A percentile compares a stretch with the other conserved stretches of the same genome.
phyloP scores from a whole-genome alignment of 2,329 filamentous ascomycete species.

The Trichoderma aggressivum region DNA sequence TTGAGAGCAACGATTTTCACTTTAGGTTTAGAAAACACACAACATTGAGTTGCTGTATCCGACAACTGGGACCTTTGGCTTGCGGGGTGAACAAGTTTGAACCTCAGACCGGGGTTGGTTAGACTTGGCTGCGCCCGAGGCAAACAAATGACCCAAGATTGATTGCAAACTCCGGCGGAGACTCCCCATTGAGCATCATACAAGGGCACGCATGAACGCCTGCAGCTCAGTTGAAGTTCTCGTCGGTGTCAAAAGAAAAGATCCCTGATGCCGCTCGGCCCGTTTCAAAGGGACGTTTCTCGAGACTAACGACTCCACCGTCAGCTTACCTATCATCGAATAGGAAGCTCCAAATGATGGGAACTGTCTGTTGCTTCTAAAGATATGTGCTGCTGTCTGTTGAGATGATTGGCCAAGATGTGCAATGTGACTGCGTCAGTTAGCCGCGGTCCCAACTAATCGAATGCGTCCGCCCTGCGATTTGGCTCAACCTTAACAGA shows the following conservation, averaged over 20 bases:
- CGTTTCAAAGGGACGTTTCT: not conserved
- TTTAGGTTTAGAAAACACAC: not conserved
- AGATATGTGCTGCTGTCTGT: not conserved
- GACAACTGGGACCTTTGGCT: not conserved
- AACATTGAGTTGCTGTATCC: not conserved
- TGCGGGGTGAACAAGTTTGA: not conserved
- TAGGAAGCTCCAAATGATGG: not conserved
- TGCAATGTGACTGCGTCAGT: not conserved
- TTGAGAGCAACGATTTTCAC: not conserved
- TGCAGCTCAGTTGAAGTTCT: not conserved
- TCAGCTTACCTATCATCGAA: slow-evolving; percentile 7
- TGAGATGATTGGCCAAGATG: not conserved
- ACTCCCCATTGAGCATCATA: not conserved
- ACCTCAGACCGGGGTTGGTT: not conserved
- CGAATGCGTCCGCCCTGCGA: not conserved
- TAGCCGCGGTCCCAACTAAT: not conserved
- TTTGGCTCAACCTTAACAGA: not conserved
- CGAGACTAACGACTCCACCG: not conserved
- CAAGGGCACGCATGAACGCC: not conserved
- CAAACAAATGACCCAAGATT: not conserved
- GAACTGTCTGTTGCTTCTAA: not conserved
- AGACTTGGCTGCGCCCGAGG: not conserved
- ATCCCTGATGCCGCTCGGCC: not conserved
- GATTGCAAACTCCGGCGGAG: not conserved
- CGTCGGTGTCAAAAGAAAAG: not conserved